phyloP scores from a whole-genome alignment of 2,329 filamentous ascomycete species.

The Calonectria pseudoreteaudii region DNA sequence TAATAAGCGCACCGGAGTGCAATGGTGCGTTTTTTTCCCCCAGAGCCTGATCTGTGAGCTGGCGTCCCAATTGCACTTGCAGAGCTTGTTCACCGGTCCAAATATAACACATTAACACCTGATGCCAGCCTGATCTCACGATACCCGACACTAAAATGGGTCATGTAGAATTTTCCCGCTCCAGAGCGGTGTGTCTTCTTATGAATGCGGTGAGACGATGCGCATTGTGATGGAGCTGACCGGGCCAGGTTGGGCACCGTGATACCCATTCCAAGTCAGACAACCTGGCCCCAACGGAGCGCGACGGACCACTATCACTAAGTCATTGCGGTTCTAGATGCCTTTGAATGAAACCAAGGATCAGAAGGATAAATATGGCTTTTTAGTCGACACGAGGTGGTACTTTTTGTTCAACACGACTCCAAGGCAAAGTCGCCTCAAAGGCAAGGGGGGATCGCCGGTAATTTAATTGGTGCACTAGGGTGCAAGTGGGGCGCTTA shows the following conservation, averaged over 20 bases:
- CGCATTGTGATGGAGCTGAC: neutral
- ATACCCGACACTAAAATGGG: neutral
- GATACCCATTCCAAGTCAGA: no score
- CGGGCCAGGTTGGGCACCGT: neutral
- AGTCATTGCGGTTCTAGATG: neutral
- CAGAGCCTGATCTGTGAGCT: neutral
- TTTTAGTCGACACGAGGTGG: no score
- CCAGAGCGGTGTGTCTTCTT: accelerated
- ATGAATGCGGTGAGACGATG: neutral
- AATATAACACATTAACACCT: neutral
- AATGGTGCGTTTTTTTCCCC: no score
- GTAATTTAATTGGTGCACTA: no score
- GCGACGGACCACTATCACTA: no score
- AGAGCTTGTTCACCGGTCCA: neutral
- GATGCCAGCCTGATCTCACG: neutral
- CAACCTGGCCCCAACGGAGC: neutral
- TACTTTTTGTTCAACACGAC: no score
- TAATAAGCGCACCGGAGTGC: neutral
- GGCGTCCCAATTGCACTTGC: neutral
- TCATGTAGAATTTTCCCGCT: no score
- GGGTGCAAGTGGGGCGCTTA: no score
- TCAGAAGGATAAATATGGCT: no score
- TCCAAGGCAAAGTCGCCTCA: no score
- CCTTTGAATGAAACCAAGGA: no score
- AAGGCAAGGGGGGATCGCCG: no score